Evolutionary conservation across 1,284 basidiomycete genomes (phyloP).

Genomic region (Naganishia sp.): DNA sequence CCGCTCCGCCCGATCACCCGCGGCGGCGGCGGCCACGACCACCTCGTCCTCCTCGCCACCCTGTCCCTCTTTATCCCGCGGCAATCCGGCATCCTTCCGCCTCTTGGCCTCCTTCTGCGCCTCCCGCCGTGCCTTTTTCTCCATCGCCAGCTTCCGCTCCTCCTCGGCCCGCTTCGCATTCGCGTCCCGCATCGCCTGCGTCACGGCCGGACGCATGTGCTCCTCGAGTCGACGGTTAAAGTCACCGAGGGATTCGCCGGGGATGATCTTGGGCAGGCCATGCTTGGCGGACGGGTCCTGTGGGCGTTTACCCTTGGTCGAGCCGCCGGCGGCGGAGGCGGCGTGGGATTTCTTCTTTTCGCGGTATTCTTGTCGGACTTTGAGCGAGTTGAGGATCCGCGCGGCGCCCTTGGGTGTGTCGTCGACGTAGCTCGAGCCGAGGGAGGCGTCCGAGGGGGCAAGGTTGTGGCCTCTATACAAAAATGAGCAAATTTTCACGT

Average conservation of each 20-base stretch:
- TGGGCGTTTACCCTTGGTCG: slow-evolving; percentile 38
- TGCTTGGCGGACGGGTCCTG: slow-evolving; percentile 23
- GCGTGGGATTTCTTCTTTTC: slow-evolving; percentile 44
- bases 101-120: slow-evolving; percentile 29
- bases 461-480: slow-evolving; percentile 47
- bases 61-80: slow-evolving; percentile 30
- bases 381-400: slow-evolving; percentile 47
- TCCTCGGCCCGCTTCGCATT: slow-evolving; percentile 39
- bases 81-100: slow-evolving; percentile 29
- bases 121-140: slow-evolving; percentile 32
- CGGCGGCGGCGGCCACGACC: slow-evolving; percentile 26
- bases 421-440: slow-evolving; percentile 35
- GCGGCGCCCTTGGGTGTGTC: slow-evolving; percentile 49
- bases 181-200: slow-evolving; percentile 49
- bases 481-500: not conserved
- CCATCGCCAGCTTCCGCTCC: slow-evolving; percentile 34
- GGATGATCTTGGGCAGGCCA: slow-evolving; percentile 38
- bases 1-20: slow-evolving; percentile 28
- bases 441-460: slow-evolving; percentile 36
- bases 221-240: slow-evolving; percentile 52
- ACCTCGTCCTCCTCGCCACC: slow-evolving; percentile 19
- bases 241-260: slow-evolving; percentile 43
- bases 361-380: slow-evolving; percentile 44
- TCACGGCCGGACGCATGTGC: slow-evolving; percentile 45
- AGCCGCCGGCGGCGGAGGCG: slow-evolving; percentile 25